phyloP scores from a whole-genome alignment of 73 alveolate genomes.

The Paramecium pentaurelia region DNA sequence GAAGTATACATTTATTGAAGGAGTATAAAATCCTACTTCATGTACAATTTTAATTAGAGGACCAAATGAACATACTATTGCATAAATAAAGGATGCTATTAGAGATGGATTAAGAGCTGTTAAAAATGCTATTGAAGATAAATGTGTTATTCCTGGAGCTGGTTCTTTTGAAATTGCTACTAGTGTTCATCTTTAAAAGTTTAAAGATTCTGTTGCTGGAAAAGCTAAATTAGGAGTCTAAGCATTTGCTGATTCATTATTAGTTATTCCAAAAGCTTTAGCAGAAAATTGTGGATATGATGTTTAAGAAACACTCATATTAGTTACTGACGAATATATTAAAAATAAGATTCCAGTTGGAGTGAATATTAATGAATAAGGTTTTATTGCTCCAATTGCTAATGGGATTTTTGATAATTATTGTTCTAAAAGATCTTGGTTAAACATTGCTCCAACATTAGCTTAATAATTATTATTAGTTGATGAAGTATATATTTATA shows the following conservation, averaged over 20 bases:
- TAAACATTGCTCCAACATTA: slow-evolving; percentile 58
- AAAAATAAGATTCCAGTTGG: slow-evolving; percentile 85
- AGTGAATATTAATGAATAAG: slow-evolving; percentile 70
- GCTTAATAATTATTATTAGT: slow-evolving; percentile 59
- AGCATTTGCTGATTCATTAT: slow-evolving; percentile 91
- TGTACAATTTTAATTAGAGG: slow-evolving; percentile 99
- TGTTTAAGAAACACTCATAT: slow-evolving; percentile 83
- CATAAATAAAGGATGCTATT: slow-evolving; percentile 97
- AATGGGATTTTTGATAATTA: slow-evolving; percentile 53
- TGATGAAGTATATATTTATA: slow-evolving; percentile 25
- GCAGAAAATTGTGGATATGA: slow-evolving; percentile 95
- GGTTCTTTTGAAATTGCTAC: slow-evolving; percentile 99
- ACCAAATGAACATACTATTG: slow-evolving; percentile 98
- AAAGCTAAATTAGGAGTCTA: slow-evolving; percentile 93
- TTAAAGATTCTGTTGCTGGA: slow-evolving; percentile 70
- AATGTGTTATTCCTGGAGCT: slow-evolving; percentile 98
- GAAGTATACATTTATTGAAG: slow-evolving; percentile 99
- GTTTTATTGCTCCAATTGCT: slow-evolving; percentile 59
- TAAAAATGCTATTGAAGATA: slow-evolving; percentile 95
- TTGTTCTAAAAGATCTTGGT: slow-evolving; percentile 54
- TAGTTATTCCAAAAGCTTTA: slow-evolving; percentile 87
- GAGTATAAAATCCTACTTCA: slow-evolving; percentile 98
- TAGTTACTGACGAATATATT: slow-evolving; percentile 73
- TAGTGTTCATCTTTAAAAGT: slow-evolving; percentile 70
- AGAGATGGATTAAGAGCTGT: slow-evolving; percentile 99